Evolutionary conservation across 108 stramenopile genomes (phyloP).

Genomic region (Pseudonitzschia multistriata): DNA sequence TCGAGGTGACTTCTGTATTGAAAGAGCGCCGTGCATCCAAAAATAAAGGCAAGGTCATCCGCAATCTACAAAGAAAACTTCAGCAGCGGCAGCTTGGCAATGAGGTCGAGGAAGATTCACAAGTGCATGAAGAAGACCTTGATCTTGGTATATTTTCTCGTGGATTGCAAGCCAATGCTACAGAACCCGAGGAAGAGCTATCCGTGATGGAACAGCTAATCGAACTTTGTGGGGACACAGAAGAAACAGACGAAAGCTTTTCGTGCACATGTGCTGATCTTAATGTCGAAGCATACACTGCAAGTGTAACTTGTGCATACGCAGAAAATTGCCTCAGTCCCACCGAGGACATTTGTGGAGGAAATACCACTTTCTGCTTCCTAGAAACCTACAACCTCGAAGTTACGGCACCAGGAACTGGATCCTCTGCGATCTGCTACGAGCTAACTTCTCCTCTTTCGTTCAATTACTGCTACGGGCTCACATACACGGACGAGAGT

Average conservation of each 20-base stretch:
- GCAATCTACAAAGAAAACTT: neutral
- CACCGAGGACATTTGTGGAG: slow-evolving; percentile 6
- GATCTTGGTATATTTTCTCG: slow-evolving; percentile 5
- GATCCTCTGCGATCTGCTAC: neutral
- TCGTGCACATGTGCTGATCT: neutral
- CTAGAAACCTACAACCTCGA: neutral
- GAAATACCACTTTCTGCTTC: neutral
- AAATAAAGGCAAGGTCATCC: neutral
- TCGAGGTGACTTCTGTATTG: neutral
- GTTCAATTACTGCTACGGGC: slow-evolving; percentile 4
- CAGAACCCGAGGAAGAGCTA: neutral
- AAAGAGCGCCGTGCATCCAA: slow-evolving; percentile 10
- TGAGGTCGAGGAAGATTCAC: neutral
- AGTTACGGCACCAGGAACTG: neutral
- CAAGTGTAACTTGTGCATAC: neutral
- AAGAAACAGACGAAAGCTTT: neutral
- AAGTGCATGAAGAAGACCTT: neutral
- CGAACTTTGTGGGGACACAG: neutral
- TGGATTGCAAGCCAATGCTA: neutral
- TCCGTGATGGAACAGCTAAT: neutral
- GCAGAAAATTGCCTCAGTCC: neutral
- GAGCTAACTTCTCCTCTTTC: neutral
- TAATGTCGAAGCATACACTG: neutral
- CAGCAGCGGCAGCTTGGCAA: neutral
- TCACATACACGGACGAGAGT: neutral